A percentile compares a stretch with the other conserved stretches of the same genome.
Evolutionary conservation across 139 green algal species (phyloP).

Genomic region (Coelastrella sp.): DNA sequence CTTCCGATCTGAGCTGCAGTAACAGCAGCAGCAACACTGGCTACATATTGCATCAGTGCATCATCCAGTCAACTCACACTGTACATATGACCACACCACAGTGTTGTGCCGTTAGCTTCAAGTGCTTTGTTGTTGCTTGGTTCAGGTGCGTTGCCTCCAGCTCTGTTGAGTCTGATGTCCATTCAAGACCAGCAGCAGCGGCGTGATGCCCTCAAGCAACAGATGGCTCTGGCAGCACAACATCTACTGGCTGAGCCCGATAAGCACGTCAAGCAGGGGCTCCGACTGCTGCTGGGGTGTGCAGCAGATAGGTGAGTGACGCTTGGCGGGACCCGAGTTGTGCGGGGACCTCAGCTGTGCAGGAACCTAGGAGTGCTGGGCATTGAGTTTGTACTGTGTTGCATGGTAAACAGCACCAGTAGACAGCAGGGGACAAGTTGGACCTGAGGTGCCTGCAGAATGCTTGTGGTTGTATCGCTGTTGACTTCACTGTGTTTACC

Average conservation of each 20-base stretch:
- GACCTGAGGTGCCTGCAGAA: background rate
- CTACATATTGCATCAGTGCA: background rate
- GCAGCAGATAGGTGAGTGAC: constrained; percentile 1
- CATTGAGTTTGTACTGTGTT: too few species aligned
- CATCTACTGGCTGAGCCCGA: constrained; percentile 84
- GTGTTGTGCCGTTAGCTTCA: background rate
- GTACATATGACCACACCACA: background rate
- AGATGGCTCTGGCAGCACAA: constrained; percentile 79
- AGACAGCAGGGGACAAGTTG: too few species aligned
- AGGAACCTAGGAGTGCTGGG: too few species aligned
- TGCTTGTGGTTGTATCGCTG: too few species aligned
- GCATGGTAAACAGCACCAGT: too few species aligned
- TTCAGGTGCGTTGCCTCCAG: constrained; percentile 47
- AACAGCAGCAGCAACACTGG: background rate
- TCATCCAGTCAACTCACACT: too few species aligned
- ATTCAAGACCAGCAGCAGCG: constrained; percentile 52
- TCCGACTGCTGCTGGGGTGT: background rate
- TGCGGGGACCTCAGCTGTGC: too few species aligned
- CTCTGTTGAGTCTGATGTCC: constrained; percentile 55
- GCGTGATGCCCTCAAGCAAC: constrained; percentile 64
- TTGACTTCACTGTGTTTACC: too few species aligned
- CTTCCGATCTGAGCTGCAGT: background rate
- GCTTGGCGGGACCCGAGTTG: too few species aligned
- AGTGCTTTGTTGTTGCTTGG: background rate
- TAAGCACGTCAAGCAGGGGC: constrained; percentile 39